A percentile compares a stretch with the other conserved stretches of the same genome.
Conservation (phyloP, 192 early-diverging fungal genomes). For the Entophlyctis helioformis region DNA sequence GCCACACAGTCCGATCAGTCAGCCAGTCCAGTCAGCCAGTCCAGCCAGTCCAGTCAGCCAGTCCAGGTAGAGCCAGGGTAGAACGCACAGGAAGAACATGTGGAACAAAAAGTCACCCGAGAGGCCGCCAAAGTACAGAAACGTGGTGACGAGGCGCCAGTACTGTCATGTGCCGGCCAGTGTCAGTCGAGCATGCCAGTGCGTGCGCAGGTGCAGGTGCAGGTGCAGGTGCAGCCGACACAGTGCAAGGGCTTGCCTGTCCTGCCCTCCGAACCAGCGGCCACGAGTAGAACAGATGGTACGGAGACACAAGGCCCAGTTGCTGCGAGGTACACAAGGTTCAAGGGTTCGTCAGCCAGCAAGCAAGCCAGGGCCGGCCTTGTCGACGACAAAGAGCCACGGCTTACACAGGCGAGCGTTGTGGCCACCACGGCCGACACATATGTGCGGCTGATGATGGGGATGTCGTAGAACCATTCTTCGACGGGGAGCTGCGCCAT, state of each 20-base stretch:
- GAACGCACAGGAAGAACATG: slow-evolving; percentile 41
- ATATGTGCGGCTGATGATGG: slow-evolving; percentile 75
- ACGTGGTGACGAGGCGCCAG: slow-evolving; percentile 87
- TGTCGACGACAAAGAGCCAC: too few relatives aligned
- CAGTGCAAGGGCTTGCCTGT: slow-evolving; percentile 38
- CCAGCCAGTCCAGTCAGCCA: too few relatives aligned
- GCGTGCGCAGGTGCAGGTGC: too few relatives aligned
- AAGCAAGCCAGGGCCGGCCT: too few relatives aligned
- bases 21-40: too few relatives aligned
- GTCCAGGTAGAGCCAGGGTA: too few relatives aligned
- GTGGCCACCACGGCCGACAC: slow-evolving; percentile 63
- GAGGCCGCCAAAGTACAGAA: slow-evolving; percentile 85
- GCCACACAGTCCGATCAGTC: too few relatives aligned
- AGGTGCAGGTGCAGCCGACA: too few relatives aligned
- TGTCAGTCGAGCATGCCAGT: slow-evolving; percentile 1
- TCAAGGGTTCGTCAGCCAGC: too few relatives aligned
- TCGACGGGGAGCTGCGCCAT: too few relatives aligned
- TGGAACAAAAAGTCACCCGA: slow-evolving; percentile 88
- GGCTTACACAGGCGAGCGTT: slow-evolving; percentile 74
- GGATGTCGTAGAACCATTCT: slow-evolving; percentile 85
- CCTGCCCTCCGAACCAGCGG: slow-evolving; percentile 52
- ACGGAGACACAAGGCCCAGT: slow-evolving; percentile 64
- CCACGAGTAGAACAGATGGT: slow-evolving; percentile 75
- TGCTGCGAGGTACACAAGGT: too few relatives aligned
- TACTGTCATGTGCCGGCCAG: slow-evolving; percentile 46